Evolutionary conservation across 176 grass and related monocot species (phyloP), one percentile per base, ranked within the genome.

Genomic region (Oryza meyeriana): DNA sequence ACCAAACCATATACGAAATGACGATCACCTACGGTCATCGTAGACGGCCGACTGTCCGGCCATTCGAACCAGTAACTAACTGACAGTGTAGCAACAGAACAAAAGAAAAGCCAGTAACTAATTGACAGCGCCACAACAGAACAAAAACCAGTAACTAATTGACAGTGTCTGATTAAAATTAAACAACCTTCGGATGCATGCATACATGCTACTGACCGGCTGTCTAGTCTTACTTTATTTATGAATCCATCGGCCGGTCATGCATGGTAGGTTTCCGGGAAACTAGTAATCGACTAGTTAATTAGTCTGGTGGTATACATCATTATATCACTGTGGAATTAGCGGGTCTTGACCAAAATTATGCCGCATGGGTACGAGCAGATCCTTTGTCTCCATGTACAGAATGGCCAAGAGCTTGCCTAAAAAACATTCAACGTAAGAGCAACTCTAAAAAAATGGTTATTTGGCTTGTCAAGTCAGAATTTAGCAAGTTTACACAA

Each of bases 281-380:
- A 55, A 55, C 50, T 8, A 22, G 50, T 9, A 55, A 55, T 55
- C 20, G 6, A 55, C 18, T 55, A 22, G 50, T 22, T 55, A n/a
- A 55, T 55, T 20, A 22, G 20, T 55, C 7, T 55, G 20, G 18
- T 55, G 50, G 20, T 55, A 3, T 5, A 55, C 20, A 55, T 8
- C 14, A 55, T 20, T 20, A n/a, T 57, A 55, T 9, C 14, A n/a
- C 24, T 30, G 29, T 66, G 39, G 40, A 83, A 75, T 52, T 75
- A 22, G 68, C 40, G 4, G 16, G 14, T 31, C 22, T 83, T 38
- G 81, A 66, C 81, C 9, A 57, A 83, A 82, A 55, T 12, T 61
- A 27, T 36, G 79, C 34, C 59, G 84, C 74, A 75, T 86, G 68
- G 29, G 74, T 83, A 79, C 88, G 83, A 79, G 59, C 24, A 40